These are phyloP conservation scores for Cystobasidiopsis lactophilus DNA, from an alignment of 768 basidiomycete species.

Conservation along the genomic window DNA sequence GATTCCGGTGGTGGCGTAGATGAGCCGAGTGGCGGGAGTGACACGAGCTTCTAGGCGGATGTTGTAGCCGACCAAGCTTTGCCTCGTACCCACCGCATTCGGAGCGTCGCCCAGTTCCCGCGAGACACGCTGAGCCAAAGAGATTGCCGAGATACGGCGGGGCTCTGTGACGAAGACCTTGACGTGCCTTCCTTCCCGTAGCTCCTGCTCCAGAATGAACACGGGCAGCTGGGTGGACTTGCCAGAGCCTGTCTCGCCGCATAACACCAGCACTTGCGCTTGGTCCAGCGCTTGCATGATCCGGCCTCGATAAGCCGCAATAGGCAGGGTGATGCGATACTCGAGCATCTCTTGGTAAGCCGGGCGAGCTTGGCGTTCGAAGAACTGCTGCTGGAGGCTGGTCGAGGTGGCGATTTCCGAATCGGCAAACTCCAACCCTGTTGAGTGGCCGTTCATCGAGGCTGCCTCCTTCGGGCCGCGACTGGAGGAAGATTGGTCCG, in stretches of 20 bases:
- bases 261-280: slow-evolving; percentile 69
- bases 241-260: slow-evolving; percentile 64
- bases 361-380: slow-evolving; percentile 37
- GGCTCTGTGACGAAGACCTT: slow-evolving; percentile 92
- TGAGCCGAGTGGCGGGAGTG: slow-evolving; percentile 13
- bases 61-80: slow-evolving; percentile 77
- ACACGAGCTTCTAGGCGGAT: slow-evolving; percentile 49
- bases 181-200: slow-evolving; percentile 56
- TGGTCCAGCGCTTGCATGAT: slow-evolving; percentile 48
- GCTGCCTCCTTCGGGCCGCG: not conserved
- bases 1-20: slow-evolving; percentile 37
- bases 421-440: too few species aligned
- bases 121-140: slow-evolving; percentile 83
- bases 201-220: slow-evolving; percentile 75
- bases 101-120: slow-evolving; percentile 70
- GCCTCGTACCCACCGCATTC: slow-evolving; percentile 48
- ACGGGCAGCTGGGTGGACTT: slow-evolving; percentile 92
- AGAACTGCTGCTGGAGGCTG: slow-evolving; percentile 38
- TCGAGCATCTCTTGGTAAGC: slow-evolving; percentile 67
- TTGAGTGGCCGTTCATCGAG: not conserved
- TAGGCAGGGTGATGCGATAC: slow-evolving; percentile 56
- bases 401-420: slow-evolving; percentile 27
- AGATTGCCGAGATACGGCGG: slow-evolving; percentile 83
- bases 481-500: not conserved
- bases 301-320: slow-evolving; percentile 52